Evolutionary conservation across 306 rosid species (phyloP).

Genomic region (Glycine latifolia): DNA sequence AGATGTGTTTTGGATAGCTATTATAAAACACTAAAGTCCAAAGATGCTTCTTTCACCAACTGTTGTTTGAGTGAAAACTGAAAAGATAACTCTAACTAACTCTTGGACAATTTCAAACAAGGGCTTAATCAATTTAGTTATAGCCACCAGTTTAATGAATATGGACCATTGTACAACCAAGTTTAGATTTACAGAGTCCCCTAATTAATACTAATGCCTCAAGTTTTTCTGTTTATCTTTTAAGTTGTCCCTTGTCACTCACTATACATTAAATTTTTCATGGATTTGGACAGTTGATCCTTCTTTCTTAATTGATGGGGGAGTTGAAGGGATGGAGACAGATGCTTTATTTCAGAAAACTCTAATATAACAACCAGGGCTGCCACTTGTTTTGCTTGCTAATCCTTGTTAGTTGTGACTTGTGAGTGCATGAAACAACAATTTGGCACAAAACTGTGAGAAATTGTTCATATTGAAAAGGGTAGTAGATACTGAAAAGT

Average conservation of each 20-base stretch:
- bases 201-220: constrained; percentile 15
- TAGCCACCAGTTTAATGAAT: background rate
- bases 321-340: background rate
- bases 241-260: constrained; percentile 42
- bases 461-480: constrained; percentile 6
- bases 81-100: constrained; percentile 19
- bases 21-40: constrained; percentile 26
- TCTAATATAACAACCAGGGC: constrained; percentile 23
- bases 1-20: background rate
- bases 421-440: constrained; percentile 26
- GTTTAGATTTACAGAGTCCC: background rate
- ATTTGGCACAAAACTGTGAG: constrained; percentile 17
- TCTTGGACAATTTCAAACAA: constrained; percentile 36
- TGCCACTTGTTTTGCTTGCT: background rate
- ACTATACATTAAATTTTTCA: constrained; percentile 13
- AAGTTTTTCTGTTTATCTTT: background rate
- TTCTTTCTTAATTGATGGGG: background rate
- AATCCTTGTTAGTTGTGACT: background rate
- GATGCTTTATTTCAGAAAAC: constrained; percentile 31
- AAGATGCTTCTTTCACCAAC: constrained; percentile 3
- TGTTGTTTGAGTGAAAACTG: constrained; percentile 41
- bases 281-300: constrained; percentile 16
- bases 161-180: constrained; percentile 23
- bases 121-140: constrained; percentile 3
- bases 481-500: constrained; percentile 15